Percentiles rank a stretch among this genome's conserved stretches.
Evolutionary conservation across 2,329 filamentous ascomycete species (phyloP).

Genomic region (Colletotrichum melonis): DNA sequence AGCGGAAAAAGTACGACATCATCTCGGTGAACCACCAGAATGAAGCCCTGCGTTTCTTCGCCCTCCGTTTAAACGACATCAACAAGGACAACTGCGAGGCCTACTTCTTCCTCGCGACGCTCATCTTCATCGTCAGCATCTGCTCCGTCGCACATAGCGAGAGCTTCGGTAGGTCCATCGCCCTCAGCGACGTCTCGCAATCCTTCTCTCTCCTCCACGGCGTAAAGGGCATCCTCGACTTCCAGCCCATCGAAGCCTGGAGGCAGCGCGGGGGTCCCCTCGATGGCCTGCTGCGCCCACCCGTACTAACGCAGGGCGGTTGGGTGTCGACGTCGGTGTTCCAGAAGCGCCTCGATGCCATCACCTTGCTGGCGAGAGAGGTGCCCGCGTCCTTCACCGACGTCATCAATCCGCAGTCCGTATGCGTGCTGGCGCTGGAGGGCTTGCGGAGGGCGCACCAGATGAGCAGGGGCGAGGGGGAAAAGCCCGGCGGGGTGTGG

Average conservation of each 20-base stretch:
- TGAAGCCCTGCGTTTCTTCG: conserved; percentile 44
- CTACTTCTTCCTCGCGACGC: conserved; percentile 45
- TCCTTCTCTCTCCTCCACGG: conserved; percentile 45
- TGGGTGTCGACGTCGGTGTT: neutral
- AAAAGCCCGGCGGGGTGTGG: conserved; percentile 23
- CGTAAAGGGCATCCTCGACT: conserved; percentile 43
- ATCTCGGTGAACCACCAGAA: conserved; percentile 48
- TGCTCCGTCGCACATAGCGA: conserved; percentile 41
- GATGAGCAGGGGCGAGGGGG: neutral
- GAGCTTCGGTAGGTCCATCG: conserved; percentile 29
- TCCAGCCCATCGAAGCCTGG: conserved; percentile 41
- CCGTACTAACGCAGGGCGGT: neutral
- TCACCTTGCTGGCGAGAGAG: conserved; percentile 29
- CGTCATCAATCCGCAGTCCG: conserved; percentile 26
- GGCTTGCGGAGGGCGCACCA: conserved; percentile 25
- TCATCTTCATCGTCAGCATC: conserved; percentile 45
- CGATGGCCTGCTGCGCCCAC: conserved; percentile 18
- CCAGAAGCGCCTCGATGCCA: conserved; percentile 29
- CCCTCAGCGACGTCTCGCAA: conserved; percentile 45
- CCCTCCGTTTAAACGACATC: conserved; percentile 40
- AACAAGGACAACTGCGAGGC: conserved; percentile 45
- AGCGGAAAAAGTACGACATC: conserved; percentile 39
- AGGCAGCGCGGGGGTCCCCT: conserved; percentile 38
- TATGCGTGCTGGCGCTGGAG: conserved; percentile 36
- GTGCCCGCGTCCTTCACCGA: conserved; percentile 21